Percentiles rank a stretch among this genome's conserved stretches.
phyloP scores from a whole-genome alignment of 2,329 filamentous ascomycete species.

The Cercospora nicotianae region DNA sequence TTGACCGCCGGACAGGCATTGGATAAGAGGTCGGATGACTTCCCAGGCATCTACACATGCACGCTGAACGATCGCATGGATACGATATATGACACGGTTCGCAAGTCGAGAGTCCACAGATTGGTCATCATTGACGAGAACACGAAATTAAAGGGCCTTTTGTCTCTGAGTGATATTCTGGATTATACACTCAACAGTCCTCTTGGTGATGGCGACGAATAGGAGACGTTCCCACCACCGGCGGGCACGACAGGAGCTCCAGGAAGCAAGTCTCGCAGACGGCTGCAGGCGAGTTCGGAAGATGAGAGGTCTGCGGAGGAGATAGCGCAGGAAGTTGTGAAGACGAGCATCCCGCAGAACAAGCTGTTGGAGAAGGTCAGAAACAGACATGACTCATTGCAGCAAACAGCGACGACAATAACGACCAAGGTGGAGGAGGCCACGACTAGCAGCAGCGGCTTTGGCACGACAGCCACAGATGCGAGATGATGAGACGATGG shows the following conservation, averaged over 20 bases:
- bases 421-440: not conserved
- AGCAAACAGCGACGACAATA: not conserved
- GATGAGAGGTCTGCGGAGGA: not conserved
- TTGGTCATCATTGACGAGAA: constrained; percentile 91
- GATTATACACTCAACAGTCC: constrained; percentile 73
- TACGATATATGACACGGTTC: constrained; percentile 94
- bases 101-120: constrained; percentile 90
- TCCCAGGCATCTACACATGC: constrained; percentile 95
- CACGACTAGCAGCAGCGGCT: not conserved
- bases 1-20: constrained; percentile 86
- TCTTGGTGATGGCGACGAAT: constrained; percentile 33
- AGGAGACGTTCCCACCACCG: constrained; percentile 3
- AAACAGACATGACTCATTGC: constrained; percentile 2
- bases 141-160: constrained; percentile 78
- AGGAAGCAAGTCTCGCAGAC: not conserved
- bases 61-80: constrained; percentile 87
- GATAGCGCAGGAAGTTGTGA: not conserved
- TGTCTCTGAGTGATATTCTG: constrained; percentile 93
- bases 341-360: constrained; percentile 2
- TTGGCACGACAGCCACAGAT: not conserved
- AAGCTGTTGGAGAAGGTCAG: constrained; percentile 3
- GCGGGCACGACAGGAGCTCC: not conserved
- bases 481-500: not conserved
- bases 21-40: constrained; percentile 83
- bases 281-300: not conserved